Base-by-base conservation (phyloP, 1,139 yeast species). In the Debaryomyces sp. region DNA sequence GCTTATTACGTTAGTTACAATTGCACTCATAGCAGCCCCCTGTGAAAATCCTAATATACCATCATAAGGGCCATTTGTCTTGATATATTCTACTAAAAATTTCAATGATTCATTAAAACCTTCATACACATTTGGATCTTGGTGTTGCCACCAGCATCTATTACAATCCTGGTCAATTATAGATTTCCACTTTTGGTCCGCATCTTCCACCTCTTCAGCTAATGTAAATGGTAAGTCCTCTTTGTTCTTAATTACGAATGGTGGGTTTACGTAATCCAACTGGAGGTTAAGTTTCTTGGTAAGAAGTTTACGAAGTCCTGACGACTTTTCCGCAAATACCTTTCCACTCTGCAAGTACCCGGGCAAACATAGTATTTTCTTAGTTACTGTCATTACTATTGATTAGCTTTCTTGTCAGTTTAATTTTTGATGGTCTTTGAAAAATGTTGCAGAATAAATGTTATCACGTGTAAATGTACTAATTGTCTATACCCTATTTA, bases 11-110 rank as follows among this genome's bases (percentile, higher is more conserved):
- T 80, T 80, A 35, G 84, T 68, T 8, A 83, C 58, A 23, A 82
- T 71, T 4, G 84, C 82, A 1, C 95, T 82, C 63, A 94, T 71
- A 4, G 96, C 96, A 1, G 97, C 95, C 54, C 99, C 99, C 66
- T 94, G 98, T 17, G 95, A 86, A 63, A 92, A 94, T 2, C 97
- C 98, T 48, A 94, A 70, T 26, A 92, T 75, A 2, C 97, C 98
- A 48, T 84, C 86, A 61, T 86, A 91, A 0, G 98, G 98, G 0
- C 98, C 98, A 54, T 90, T 76, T 51, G 75, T 70, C 42, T 75
- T 72, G 54, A 89, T 83, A 49, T 85, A 76, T 1, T 73, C 66
- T 24, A 75, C 70, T 22, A 92, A 77, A n/a, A 78, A 74, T 4
- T 61, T 46, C 13, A 71, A 50, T 0, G 75, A 56, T 13, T 62